Base-by-base conservation (phyloP, 257 asterid genomes). In the Linaria vulgaris region DNA sequence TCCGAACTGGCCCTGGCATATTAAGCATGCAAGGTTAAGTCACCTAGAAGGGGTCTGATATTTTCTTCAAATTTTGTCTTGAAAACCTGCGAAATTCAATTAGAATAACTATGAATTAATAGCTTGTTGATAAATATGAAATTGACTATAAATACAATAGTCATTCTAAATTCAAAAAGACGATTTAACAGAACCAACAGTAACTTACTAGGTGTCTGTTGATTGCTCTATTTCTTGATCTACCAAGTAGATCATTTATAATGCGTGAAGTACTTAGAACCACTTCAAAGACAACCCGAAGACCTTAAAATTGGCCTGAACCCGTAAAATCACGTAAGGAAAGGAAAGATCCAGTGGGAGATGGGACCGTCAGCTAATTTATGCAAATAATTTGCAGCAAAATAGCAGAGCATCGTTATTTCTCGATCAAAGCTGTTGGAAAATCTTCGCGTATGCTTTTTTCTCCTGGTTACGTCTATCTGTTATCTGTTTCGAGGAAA, bases 391-490 rank as follows among this genome's bases (percentile, higher is more conserved):
- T 43, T 47, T 50, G 34, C 66, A 7, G 19, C 19, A 55, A 37
- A 59, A 49, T 23, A 23, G 25, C 17, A 60, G 12, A 14, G 39
- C 21, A 17, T 48, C 1, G 17, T 45, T 67, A 78, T 69, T 70
- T 85, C 91, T 59, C 68, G 22, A 50, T 23, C 21, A 12, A 3
- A 27, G 37, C 63, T 69, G 65, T 69, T 61, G 75, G 81, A 91
- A 91, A 95, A 91, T 84, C 79, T 75, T 84, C 75, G 92, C 70
- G 68, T 69, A 91, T 8, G 98, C 86, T 82, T 80, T 83, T 56
- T 67, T 88, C 90, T 88, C 95, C 85, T 64, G 77, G 39, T 85
- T 77, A 50, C 88, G 89, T 71, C 96, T 82, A 76, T 85, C 89
- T 24, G 88, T 73, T 71, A 91, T 72, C 98, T 88, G 55, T 70